Conservation (phyloP, 108 stramenopile species). For the Chaetoceros muelleri region DNA sequence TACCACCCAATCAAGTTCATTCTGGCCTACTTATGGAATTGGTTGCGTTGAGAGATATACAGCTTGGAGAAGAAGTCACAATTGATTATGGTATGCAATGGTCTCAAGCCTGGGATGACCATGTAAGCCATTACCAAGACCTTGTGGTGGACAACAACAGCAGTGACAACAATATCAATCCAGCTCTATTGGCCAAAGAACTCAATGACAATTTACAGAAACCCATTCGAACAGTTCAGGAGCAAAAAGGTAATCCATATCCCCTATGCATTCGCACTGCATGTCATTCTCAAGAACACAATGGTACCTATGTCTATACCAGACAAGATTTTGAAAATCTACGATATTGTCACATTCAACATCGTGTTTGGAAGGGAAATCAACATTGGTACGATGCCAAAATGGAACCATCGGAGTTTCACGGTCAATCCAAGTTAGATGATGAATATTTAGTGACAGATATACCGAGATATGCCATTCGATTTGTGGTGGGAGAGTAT, state of each 20-base stretch:
- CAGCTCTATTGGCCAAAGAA: conserved; percentile 6
- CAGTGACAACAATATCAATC: neutral
- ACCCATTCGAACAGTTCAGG: conserved; percentile 17
- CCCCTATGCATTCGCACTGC: conserved; percentile 15
- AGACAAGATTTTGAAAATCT: neutral
- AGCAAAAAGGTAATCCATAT: conserved; percentile 18
- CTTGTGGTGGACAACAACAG: too few species aligned
- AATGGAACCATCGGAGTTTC: neutral
- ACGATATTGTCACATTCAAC: neutral
- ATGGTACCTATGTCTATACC: neutral
- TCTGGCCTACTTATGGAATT: conserved; percentile 30
- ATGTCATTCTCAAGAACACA: conserved; percentile 7
- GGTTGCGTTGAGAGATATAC: conserved; percentile 36
- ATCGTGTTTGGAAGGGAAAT: neutral
- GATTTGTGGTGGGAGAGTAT: conserved; percentile 12
- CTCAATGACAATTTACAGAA: conserved; percentile 18
- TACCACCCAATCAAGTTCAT: conserved; percentile 9
- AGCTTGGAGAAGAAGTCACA: conserved; percentile 49
- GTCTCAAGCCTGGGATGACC: conserved; percentile 40
- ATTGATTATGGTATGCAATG: conserved; percentile 57
- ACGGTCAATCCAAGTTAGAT: neutral
- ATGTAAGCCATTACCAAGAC: conserved; percentile 4
- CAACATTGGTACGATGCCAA: neutral
- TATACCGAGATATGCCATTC: conserved; percentile 15
- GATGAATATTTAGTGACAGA: neutral